These are phyloP conservation scores for Penicillium bialowiezense DNA, from an alignment of 495 filamentous ascomycete species.

Conservation along the genomic window DNA sequence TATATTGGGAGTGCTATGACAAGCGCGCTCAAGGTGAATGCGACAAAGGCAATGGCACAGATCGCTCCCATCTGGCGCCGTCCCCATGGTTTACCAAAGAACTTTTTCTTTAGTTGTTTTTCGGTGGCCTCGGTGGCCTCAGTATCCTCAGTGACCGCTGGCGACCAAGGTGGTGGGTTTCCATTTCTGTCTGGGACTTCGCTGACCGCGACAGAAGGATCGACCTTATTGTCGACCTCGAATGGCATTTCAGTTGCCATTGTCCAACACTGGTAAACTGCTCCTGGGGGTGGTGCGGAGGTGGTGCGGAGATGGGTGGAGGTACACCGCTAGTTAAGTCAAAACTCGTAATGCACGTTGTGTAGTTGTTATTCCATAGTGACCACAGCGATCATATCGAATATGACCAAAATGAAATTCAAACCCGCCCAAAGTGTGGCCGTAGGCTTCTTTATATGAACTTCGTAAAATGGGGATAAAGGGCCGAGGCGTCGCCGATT, in stretches of 20 bases:
- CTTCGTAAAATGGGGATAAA: conserved; percentile 12
- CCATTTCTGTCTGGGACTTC: conserved; percentile 3
- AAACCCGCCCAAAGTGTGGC: neutral
- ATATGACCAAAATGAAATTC: neutral
- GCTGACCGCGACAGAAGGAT: neutral
- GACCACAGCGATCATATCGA: no score
- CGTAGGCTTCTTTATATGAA: conserved; percentile 4
- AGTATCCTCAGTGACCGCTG: neutral
- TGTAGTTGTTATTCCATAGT: neutral
- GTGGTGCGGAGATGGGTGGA: neutral
- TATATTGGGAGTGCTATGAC: conserved; percentile 20
- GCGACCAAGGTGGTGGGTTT: neutral
- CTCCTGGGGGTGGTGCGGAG: no score
- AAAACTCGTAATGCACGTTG: neutral
- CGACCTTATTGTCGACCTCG: neutral
- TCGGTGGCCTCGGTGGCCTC: neutral
- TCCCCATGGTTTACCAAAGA: conserved; percentile 17
- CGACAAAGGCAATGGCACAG: conserved; percentile 9
- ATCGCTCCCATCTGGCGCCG: conserved; percentile 9
- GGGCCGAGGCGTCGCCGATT: conserved; percentile 15
- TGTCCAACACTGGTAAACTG: no score
- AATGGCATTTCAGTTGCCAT: neutral
- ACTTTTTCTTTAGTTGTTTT: conserved; percentile 3
- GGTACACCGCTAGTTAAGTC: neutral
- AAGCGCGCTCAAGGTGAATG: conserved; percentile 11